These are phyloP conservation scores for Podospora pseudoanserina DNA, from an alignment of 495 filamentous ascomycete genomes.

Conservation along the genomic window DNA sequence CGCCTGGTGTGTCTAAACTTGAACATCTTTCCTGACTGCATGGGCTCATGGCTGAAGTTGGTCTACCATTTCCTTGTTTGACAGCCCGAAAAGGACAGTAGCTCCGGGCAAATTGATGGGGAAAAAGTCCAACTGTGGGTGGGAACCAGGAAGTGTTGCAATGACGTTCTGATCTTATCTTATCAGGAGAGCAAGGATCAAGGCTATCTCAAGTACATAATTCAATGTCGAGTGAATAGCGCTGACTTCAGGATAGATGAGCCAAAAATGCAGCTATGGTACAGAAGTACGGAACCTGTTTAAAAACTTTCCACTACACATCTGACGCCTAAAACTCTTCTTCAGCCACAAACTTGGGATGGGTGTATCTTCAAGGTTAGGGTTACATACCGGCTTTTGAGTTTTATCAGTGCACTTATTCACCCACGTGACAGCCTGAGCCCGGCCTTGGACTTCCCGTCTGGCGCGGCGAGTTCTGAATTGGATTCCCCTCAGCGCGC, in stretches of 20 bases:
- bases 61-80: background rate
- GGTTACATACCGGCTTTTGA: background rate
- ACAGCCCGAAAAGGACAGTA: background rate
- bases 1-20: too few relatives aligned
- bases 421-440: background rate
- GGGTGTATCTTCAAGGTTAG: background rate
- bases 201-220: background rate
- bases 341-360: background rate
- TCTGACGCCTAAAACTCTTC: background rate
- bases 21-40: too few relatives aligned
- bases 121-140: background rate
- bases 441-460: background rate
- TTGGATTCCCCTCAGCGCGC: background rate
- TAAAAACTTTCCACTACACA: background rate
- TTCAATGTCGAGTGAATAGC: too few relatives aligned
- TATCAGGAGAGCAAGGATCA: background rate
- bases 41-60: background rate
- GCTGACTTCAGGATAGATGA: too few relatives aligned
- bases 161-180: slow-evolving; percentile 9
- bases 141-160: background rate
- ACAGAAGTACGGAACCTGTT: too few relatives aligned
- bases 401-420: background rate
- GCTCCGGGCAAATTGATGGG: background rate
- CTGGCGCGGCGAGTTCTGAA: background rate
- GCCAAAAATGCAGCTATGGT: too few relatives aligned